Evolutionary conservation across 805 yeast species (phyloP).

Genomic region (Nakazawaea peltata): DNA sequence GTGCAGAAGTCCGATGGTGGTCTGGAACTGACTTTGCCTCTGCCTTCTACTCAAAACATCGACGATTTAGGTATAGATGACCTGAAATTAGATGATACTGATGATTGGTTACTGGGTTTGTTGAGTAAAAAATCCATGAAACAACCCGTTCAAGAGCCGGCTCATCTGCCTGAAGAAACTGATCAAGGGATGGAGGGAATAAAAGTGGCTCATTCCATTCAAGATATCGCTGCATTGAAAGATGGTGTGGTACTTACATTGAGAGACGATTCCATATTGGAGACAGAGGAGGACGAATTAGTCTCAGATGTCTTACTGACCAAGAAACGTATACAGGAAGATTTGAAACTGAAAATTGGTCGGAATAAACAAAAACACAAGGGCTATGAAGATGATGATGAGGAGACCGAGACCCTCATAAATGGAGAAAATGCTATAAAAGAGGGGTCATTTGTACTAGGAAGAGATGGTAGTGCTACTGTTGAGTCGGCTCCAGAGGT

Average conservation of each 20-base stretch:
- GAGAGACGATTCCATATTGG: slow-evolving; percentile 35
- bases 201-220: slow-evolving; percentile 35
- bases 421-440: too few species aligned
- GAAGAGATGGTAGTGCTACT: slow-evolving; percentile 16
- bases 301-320: slow-evolving; percentile 30
- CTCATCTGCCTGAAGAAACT: slow-evolving; percentile 7
- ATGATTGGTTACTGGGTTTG: slow-evolving; percentile 32
- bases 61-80: slow-evolving; percentile 18
- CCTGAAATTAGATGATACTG: slow-evolving; percentile 24
- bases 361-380: slow-evolving; percentile 20
- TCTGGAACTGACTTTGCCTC: background rate
- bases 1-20: background rate
- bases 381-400: slow-evolving; percentile 17
- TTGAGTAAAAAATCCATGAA: slow-evolving; percentile 18
- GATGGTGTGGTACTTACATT: slow-evolving; percentile 48
- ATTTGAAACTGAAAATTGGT: slow-evolving; percentile 12
- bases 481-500: too few species aligned
- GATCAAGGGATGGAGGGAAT: slow-evolving; percentile 26
- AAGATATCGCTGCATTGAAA: slow-evolving; percentile 27
- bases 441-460: slow-evolving; percentile 17
- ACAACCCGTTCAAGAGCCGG: slow-evolving; percentile 5
- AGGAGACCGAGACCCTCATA: too few species aligned
- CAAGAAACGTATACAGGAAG: slow-evolving; percentile 22
- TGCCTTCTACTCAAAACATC: slow-evolving; percentile 11
- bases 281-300: slow-evolving; percentile 29